Evolutionary conservation across 2,329 filamentous ascomycete species (phyloP).

Genomic region (Lithohypha guttulata): DNA sequence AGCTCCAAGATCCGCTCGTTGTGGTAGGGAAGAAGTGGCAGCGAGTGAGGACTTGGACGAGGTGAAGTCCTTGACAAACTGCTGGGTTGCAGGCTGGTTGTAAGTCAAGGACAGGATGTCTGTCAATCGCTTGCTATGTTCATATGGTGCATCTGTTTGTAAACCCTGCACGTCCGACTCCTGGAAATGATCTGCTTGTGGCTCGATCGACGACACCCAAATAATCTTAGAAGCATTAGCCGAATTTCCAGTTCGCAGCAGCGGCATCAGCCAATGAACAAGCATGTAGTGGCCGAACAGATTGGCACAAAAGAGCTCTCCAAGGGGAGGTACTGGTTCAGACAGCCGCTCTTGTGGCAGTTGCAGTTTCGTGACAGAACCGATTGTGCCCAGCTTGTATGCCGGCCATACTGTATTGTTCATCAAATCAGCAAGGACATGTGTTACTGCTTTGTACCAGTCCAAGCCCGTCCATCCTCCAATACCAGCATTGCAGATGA

Average conservation of each 20-base stretch:
- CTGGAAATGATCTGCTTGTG: slow-evolving; percentile 46
- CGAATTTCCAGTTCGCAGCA: slow-evolving; percentile 45
- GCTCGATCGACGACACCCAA: slow-evolving; percentile 79
- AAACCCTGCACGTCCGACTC: slow-evolving; percentile 68
- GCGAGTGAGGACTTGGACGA: slow-evolving; percentile 20
- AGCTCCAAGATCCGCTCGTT: background rate
- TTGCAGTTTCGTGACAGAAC: slow-evolving; percentile 46
- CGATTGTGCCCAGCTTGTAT: slow-evolving; percentile 58
- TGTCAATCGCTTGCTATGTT: slow-evolving; percentile 76
- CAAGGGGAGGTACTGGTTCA: slow-evolving; percentile 49
- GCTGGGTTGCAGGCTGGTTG: slow-evolving; percentile 51
- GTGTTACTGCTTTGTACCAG: slow-evolving; percentile 51
- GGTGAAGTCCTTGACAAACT: slow-evolving; percentile 50
- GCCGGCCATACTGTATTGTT: slow-evolving; percentile 64
- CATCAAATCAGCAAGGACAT: slow-evolving; percentile 50
- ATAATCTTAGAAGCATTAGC: slow-evolving; percentile 59
- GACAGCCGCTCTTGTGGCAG: slow-evolving; percentile 22
- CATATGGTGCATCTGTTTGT: slow-evolving; percentile 56
- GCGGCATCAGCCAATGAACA: slow-evolving; percentile 64
- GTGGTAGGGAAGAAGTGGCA: background rate
- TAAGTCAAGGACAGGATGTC: slow-evolving; percentile 67
- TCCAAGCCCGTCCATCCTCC: slow-evolving; percentile 75
- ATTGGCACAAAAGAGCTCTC: slow-evolving; percentile 80
- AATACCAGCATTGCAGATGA: slow-evolving; percentile 80
- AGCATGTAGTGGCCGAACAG: slow-evolving; percentile 93